Percentiles rank a stretch among this genome's conserved stretches.
Evolutionary conservation across 306 rosid species (phyloP).

Genomic region (Bauhinia variegata): DNA sequence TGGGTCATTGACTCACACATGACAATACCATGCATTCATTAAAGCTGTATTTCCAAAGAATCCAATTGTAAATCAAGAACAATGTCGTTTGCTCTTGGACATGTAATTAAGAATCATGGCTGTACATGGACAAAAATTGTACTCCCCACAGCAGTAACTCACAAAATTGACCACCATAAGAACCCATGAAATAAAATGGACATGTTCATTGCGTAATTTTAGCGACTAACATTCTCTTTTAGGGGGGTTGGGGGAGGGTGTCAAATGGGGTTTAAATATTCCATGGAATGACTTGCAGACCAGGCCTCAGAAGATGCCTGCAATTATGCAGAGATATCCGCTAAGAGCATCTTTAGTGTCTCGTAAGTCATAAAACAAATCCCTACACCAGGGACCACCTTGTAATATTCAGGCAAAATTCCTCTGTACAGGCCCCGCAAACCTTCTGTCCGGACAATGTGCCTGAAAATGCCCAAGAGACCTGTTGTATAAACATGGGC

Average conservation of each 20-base stretch:
- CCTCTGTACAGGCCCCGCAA: constrained; percentile 88
- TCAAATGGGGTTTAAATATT: constrained; percentile 22
- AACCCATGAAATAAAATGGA: constrained; percentile 42
- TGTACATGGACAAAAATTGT: constrained; percentile 58
- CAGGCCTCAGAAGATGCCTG: constrained; percentile 10
- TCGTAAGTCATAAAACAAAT: constrained; percentile 98
- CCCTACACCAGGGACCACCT: constrained; percentile 98
- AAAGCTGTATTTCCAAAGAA: no score
- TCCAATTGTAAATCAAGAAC: no score
- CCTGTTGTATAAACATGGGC: constrained; percentile 86
- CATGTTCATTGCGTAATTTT: constrained; percentile 28
- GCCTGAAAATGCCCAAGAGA: constrained; percentile 69
- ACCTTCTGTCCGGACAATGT: constrained; percentile 83
- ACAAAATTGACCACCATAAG: constrained; percentile 51
- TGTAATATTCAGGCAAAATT: constrained; percentile 93
- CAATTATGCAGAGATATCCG: constrained; percentile 51
- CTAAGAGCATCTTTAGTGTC: constrained; percentile 74
- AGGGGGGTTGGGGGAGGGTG: no score
- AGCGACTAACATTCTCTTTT: constrained; percentile 14
- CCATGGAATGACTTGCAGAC: constrained; percentile 22
- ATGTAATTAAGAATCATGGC: constrained; percentile 3
- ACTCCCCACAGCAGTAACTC: constrained; percentile 46
- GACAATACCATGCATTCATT: no score
- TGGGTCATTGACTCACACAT: no score
- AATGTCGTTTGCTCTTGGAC: no score